These are phyloP conservation scores for Neospermospora avenae DNA, from an alignment of 2,329 filamentous ascomycete species.

Conservation along the genomic window DNA sequence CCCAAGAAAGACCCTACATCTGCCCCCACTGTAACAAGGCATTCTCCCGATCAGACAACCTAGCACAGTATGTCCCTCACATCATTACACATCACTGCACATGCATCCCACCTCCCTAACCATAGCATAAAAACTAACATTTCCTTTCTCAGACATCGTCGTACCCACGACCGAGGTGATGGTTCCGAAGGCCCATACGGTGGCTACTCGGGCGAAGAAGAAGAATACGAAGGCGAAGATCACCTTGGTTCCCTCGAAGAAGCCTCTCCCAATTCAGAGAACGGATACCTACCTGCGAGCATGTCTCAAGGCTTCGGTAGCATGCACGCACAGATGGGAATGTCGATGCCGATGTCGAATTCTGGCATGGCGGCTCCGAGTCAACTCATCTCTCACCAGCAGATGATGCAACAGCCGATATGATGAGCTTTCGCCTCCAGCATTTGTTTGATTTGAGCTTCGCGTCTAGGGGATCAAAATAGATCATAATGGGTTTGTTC, in stretches of 20 bases:
- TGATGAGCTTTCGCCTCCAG: conserved; percentile 15
- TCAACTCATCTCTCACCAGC: conserved; percentile 37
- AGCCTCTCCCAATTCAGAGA: conserved; percentile 69
- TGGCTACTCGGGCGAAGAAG: conserved; percentile 65
- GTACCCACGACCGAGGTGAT: conserved; percentile 79
- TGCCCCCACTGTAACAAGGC: conserved; percentile 98
- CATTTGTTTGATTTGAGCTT: conserved; percentile 13
- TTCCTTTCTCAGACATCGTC: conserved; percentile 52
- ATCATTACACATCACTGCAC: conserved; percentile 28
- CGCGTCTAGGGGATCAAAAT: neutral
- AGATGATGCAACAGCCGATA: conserved; percentile 37
- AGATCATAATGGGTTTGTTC: conserved; percentile 1
- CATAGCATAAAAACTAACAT: conserved; percentile 27
- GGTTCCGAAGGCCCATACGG: conserved; percentile 60
- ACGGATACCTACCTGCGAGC: conserved; percentile 51
- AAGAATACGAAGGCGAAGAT: conserved; percentile 79
- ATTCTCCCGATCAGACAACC: conserved; percentile 97
- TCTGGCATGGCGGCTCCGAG: conserved; percentile 37
- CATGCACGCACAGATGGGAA: conserved; percentile 24
- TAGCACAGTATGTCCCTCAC: conserved; percentile 75
- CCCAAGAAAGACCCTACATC: conserved; percentile 96
- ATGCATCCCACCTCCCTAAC: conserved; percentile 31
- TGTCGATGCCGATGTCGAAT: conserved; percentile 30
- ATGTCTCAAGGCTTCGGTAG: conserved; percentile 11
- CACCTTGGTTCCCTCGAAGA: conserved; percentile 79